These are phyloP conservation scores for Osmozyma mogii DNA, from an alignment of 805 yeast species.

Conservation along the genomic window DNA sequence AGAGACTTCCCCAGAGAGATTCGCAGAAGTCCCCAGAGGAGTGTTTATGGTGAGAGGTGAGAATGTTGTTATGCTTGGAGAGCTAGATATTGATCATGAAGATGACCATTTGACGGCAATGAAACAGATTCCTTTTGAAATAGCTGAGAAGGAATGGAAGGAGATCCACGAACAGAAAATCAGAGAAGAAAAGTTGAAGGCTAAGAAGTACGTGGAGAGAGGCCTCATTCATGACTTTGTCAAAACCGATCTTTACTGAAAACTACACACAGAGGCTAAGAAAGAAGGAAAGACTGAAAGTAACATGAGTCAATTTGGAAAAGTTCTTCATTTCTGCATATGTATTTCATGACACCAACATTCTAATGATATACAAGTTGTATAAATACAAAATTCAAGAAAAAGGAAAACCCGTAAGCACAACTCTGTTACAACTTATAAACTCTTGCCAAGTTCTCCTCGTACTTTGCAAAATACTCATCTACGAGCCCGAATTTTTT, in stretches of 20 bases:
- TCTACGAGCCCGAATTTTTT: conserved; percentile 31
- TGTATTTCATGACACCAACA: conserved; percentile 2
- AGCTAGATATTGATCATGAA: conserved; percentile 81
- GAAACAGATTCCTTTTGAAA: conserved; percentile 51
- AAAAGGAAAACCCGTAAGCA: too few species aligned
- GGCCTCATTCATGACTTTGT: conserved; percentile 54
- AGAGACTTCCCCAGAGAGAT: conserved; percentile 39
- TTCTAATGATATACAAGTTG: too few species aligned
- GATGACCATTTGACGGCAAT: conserved; percentile 56
- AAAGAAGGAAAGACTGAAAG: background rate
- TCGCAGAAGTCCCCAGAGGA: conserved; percentile 73
- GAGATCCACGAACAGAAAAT: conserved; percentile 23
- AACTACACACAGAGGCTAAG: conserved; percentile 7
- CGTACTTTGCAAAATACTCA: conserved; percentile 22
- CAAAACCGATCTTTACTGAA: conserved; percentile 49
- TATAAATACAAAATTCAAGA: too few species aligned
- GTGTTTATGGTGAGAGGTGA: conserved; percentile 91
- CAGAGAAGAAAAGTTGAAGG: conserved; percentile 35
- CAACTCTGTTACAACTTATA: conserved; percentile 16
- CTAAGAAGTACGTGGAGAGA: conserved; percentile 41
- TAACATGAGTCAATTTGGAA: background rate
- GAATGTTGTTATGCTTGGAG: conserved; percentile 90
- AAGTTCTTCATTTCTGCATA: conserved; percentile 9
- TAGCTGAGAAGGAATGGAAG: conserved; percentile 44
- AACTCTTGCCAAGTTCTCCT: conserved; percentile 13